phyloP scores from a whole-genome alignment of 306 rosid genomes.

The Citrullus amarus region DNA sequence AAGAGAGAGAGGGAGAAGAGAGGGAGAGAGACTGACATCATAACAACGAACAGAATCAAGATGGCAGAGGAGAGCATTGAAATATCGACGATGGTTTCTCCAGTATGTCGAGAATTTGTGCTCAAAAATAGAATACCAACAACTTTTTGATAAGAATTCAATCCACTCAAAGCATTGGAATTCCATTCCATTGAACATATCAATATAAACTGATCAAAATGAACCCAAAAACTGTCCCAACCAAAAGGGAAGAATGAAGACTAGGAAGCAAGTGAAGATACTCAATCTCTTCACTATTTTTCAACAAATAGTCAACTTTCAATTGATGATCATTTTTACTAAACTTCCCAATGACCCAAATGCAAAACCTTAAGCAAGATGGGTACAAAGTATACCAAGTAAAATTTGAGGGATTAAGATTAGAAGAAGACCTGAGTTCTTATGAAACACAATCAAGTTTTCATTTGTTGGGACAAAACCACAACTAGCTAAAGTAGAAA shows the following conservation, averaged over 20 bases:
- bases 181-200: constrained; percentile 41
- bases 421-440: constrained; percentile 36
- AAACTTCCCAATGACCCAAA: constrained; percentile 29
- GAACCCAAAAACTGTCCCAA: constrained; percentile 31
- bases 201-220: constrained; percentile 20
- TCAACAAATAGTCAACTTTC: constrained; percentile 23
- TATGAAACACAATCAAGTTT: constrained; percentile 42
- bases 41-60: constrained; percentile 38
- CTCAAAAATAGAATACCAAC: constrained; percentile 29
- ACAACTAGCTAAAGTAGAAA: constrained; percentile 55
- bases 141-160: constrained; percentile 28
- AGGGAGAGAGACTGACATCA: constrained; percentile 42
- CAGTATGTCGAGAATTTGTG: constrained; percentile 49
- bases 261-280: constrained; percentile 32
- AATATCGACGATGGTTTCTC: constrained; percentile 39
- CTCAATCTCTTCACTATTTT: constrained; percentile 17
- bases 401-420: constrained; percentile 37
- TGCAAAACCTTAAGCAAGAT: constrained; percentile 19
- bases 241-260: constrained; percentile 19
- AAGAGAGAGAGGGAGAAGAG: not conserved
- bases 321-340: constrained; percentile 1
- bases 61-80: constrained; percentile 31
- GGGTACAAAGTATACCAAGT: constrained; percentile 52
- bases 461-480: constrained; percentile 72
- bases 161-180: constrained; percentile 22